A percentile compares a stretch with the other conserved stretches of the same genome.
phyloP scores from a whole-genome alignment of 73 alveolate species.

The Uronychia setigera region DNA sequence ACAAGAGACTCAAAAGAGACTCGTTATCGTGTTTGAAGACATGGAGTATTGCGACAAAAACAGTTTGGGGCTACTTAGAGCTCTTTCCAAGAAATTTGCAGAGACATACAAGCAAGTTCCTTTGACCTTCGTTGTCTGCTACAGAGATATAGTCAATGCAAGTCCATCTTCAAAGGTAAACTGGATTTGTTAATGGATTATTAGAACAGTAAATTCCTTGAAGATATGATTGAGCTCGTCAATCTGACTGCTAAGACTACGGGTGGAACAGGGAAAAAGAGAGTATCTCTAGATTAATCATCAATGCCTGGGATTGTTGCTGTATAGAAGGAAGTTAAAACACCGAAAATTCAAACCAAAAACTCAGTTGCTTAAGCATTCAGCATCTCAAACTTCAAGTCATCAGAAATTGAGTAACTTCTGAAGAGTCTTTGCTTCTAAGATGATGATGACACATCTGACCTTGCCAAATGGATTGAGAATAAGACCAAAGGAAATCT shows the following conservation, averaged over 20 bases:
- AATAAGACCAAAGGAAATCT: constrained; percentile 20
- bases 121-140: constrained; percentile 12
- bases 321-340: background rate
- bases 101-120: constrained; percentile 13
- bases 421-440: background rate
- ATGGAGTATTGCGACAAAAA: constrained; percentile 31
- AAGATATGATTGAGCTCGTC: constrained; percentile 5
- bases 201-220: background rate
- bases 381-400: background rate
- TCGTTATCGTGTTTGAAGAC: constrained; percentile 21
- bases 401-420: constrained; percentile 6
- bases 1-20: constrained; percentile 9
- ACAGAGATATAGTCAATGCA: constrained; percentile 18
- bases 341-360: background rate
- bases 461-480: constrained; percentile 7
- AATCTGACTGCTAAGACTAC: constrained; percentile 18
- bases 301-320: background rate
- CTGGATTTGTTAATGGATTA: too few relatives aligned
- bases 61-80: constrained; percentile 20
- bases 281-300: background rate
- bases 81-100: constrained; percentile 10
- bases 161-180: background rate
- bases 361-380: background rate
- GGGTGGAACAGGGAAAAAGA: constrained; percentile 13
- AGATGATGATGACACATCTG: constrained; percentile 8